These are phyloP conservation scores for Phoma sp. DNA, from an alignment of 2,329 filamentous ascomycete species.

Conservation along the genomic window DNA sequence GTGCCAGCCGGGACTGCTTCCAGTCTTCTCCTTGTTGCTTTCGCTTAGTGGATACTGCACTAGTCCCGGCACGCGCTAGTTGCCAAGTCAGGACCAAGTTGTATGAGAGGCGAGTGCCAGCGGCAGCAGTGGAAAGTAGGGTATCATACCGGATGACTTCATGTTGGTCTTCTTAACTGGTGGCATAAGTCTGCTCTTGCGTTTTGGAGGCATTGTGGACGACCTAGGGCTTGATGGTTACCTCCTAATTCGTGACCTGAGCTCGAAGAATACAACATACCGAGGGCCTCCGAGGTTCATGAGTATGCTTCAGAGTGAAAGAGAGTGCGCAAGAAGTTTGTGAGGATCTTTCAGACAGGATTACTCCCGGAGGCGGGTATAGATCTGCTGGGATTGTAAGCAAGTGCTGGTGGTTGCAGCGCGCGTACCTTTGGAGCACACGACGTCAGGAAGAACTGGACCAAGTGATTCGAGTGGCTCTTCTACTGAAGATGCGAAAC, in stretches of 20 bases:
- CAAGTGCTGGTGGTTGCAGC: constrained; percentile 7
- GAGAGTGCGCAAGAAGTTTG: too few relatives aligned
- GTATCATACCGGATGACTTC: constrained; percentile 31
- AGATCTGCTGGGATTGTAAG: constrained; percentile 5
- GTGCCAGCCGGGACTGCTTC: constrained; percentile 50
- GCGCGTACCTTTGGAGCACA: not conserved
- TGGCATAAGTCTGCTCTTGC: constrained; percentile 30
- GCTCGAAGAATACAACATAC: not conserved
- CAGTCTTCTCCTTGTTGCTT: constrained; percentile 25
- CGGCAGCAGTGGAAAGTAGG: constrained; percentile 12
- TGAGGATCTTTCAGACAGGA: not conserved
- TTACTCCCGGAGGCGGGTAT: not conserved
- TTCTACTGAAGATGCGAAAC: not conserved
- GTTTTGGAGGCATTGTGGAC: constrained; percentile 44
- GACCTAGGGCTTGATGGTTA: not conserved
- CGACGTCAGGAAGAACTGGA: not conserved
- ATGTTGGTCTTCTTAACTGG: constrained; percentile 9
- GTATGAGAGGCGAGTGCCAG: constrained; percentile 31
- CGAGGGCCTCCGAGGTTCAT: not conserved
- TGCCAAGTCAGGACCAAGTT: constrained; percentile 47
- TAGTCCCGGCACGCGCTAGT: constrained; percentile 37
- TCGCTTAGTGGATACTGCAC: constrained; percentile 47
- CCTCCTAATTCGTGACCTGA: not conserved
- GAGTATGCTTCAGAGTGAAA: not conserved
- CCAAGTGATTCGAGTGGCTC: not conserved